Conservation (phyloP, 768 basidiomycete genomes). For the Grammothele lineata region DNA sequence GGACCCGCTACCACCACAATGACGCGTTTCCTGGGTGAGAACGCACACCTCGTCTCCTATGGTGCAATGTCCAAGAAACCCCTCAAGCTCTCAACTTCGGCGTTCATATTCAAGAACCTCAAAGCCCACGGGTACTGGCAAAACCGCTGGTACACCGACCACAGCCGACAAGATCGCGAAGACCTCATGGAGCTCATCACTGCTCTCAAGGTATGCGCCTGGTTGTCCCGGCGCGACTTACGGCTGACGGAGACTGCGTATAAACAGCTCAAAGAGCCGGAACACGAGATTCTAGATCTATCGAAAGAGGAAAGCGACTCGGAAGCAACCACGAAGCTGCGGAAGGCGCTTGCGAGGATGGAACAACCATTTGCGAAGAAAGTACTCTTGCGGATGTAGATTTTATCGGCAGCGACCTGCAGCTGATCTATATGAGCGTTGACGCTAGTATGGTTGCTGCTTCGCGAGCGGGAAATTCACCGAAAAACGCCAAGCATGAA, state of each 20-base stretch:
- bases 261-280: conserved; percentile 58
- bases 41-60: conserved; percentile 79
- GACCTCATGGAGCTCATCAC: conserved; percentile 40
- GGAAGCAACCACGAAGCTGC: conserved; percentile 31
- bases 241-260: background rate
- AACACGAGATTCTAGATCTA: conserved; percentile 64
- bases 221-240: background rate
- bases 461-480: no score
- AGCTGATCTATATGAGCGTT: no score
- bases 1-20: conserved; percentile 68
- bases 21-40: conserved; percentile 59
- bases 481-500: no score
- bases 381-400: conserved; percentile 34
- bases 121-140: conserved; percentile 79
- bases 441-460: no score
- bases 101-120: conserved; percentile 84
- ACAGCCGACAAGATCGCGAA: conserved; percentile 37
- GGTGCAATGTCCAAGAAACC: conserved; percentile 90
- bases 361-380: conserved; percentile 45
- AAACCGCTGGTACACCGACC: conserved; percentile 59
- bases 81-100: conserved; percentile 67
- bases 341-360: conserved; percentile 30
- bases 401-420: no score
- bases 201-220: conserved; percentile 39
- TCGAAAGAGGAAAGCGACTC: conserved; percentile 34